These are phyloP conservation scores for Corynascus novoguineensis DNA, from an alignment of 495 filamentous ascomycete genomes.

Conservation along the genomic window DNA sequence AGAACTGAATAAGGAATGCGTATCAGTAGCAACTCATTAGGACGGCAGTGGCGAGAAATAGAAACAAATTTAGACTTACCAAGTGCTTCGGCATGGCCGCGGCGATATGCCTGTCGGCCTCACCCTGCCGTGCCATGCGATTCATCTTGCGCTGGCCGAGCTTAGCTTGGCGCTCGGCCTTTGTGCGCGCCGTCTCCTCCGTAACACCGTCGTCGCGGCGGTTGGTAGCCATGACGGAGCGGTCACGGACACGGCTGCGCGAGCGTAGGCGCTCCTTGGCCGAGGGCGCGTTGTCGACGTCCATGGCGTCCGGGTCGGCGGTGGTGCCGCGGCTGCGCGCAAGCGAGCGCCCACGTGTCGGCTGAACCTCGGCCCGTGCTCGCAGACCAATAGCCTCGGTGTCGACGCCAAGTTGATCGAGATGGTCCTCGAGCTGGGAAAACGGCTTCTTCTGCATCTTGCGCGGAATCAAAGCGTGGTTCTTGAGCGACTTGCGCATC, in stretches of 20 bases:
- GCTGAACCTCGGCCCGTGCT: conserved; percentile 54
- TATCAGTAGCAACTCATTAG: neutral
- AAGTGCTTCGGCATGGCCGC: conserved; percentile 83
- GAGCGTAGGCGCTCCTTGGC: conserved; percentile 60
- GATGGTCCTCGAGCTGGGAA: conserved; percentile 74
- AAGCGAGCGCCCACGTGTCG: conserved; percentile 57
- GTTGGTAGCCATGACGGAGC: conserved; percentile 58
- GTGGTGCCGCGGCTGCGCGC: conserved; percentile 44
- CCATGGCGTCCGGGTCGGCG: conserved; percentile 70
- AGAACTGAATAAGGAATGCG: conserved; percentile 31
- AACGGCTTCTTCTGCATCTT: conserved; percentile 68
- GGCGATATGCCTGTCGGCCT: conserved; percentile 88
- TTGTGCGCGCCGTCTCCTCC: conserved; percentile 54
- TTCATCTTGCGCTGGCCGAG: conserved; percentile 97
- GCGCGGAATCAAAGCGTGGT: conserved; percentile 84
- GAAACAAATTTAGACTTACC: conserved; percentile 48
- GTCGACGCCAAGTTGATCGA: conserved; percentile 82
- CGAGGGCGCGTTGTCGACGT: conserved; percentile 60
- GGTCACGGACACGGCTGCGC: conserved; percentile 68
- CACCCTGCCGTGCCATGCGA: conserved; percentile 89
- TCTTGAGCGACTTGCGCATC: conserved; percentile 92
- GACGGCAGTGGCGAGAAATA: neutral
- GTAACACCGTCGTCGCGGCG: conserved; percentile 75
- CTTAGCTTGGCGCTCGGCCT: conserved; percentile 81
- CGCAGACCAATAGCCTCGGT: conserved; percentile 65